Base-by-base conservation (phyloP, 768 basidiomycete genomes). In the Suillus hirtellus region DNA sequence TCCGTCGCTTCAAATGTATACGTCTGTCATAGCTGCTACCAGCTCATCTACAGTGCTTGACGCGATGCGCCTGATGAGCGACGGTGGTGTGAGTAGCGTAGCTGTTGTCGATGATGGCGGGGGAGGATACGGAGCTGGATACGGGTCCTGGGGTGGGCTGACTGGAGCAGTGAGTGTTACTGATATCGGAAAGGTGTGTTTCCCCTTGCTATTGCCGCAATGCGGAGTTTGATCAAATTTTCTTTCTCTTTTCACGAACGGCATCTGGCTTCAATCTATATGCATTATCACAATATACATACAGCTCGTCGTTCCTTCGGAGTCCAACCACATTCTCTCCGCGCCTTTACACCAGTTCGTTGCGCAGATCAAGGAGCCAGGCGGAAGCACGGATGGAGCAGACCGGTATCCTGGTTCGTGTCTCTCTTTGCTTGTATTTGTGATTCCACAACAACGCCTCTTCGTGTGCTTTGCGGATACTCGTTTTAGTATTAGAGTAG, bases 41-140 rank as follows among this genome's bases (percentile, higher is more conserved):
- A 85, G 89, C 50, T 80, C 79, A 17, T 84, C 85, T 2, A 82
- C 82, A 21, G 88, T 93, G 31, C 77, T 93, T 58, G 89, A 92
- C 71, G 91, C 91, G 6, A 94, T 94, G 92, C 85, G 81, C 64
- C 78, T 90, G 35, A 93, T 94, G 92, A 92, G 90, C 68, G 90
- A 92, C 64, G 84, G 89, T 69, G 92, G 92, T 27, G 90, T 94
- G 31, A 92, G 91, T 70, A 92, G 89, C 68, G 80, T 93, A 52
- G 92, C 92, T 17, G 88, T 93, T 4, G 72, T 90, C 5, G 89
- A 91, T 53, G 87, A 88, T 55, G 86, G 85, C 37, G 55, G 37
- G 10, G 54, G 55, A 56, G 55, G 55, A 24, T 56, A 56, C 21
- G 55, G 55, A 56, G 55, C 37, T 24, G 55, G 55, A 38, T 56